Percentiles rank a stretch among this genome's conserved stretches.
phyloP scores from a whole-genome alignment of 495 filamentous ascomycete species.

The Penicillium simplicissimum region DNA sequence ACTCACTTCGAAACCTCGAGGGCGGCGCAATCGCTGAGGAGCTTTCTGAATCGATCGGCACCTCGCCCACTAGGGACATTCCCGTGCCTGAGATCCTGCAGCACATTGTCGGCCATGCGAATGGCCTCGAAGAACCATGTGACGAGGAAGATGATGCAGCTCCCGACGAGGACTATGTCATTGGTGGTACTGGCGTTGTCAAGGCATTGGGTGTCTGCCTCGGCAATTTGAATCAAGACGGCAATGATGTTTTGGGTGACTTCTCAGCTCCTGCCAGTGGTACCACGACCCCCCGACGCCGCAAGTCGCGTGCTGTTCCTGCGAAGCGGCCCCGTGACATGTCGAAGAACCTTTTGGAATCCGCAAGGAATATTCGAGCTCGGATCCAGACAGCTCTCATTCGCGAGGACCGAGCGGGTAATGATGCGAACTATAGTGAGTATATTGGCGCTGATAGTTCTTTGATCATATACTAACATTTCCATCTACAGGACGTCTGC shows the following conservation, averaged over 20 bases:
- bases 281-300: slow-evolving; percentile 53
- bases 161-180: slow-evolving; percentile 91
- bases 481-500: slow-evolving; percentile 62
- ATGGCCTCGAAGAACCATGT: slow-evolving; percentile 37
- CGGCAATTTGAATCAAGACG: slow-evolving; percentile 59
- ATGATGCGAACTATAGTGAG: slow-evolving; percentile 76
- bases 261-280: slow-evolving; percentile 50
- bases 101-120: slow-evolving; percentile 59
- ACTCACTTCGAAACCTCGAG: slow-evolving; percentile 90
- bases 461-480: slow-evolving; percentile 22
- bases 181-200: slow-evolving; percentile 92
- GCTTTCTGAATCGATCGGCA: slow-evolving; percentile 34
- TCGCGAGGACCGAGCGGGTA: slow-evolving; percentile 67
- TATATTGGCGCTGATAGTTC: slow-evolving; percentile 12
- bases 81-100: slow-evolving; percentile 66
- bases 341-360: slow-evolving; percentile 82
- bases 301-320: slow-evolving; percentile 42
- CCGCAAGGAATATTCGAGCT: slow-evolving; percentile 82
- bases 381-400: slow-evolving; percentile 82
- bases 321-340: slow-evolving; percentile 81
- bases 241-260: slow-evolving; percentile 36
- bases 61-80: slow-evolving; percentile 39
- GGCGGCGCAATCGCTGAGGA: slow-evolving; percentile 51
- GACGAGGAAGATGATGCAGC: slow-evolving; percentile 70
- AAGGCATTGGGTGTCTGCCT: slow-evolving; percentile 91